Evolutionary conservation across 2,329 filamentous ascomycete species (phyloP).

Genomic region (Phialophora expanda): DNA sequence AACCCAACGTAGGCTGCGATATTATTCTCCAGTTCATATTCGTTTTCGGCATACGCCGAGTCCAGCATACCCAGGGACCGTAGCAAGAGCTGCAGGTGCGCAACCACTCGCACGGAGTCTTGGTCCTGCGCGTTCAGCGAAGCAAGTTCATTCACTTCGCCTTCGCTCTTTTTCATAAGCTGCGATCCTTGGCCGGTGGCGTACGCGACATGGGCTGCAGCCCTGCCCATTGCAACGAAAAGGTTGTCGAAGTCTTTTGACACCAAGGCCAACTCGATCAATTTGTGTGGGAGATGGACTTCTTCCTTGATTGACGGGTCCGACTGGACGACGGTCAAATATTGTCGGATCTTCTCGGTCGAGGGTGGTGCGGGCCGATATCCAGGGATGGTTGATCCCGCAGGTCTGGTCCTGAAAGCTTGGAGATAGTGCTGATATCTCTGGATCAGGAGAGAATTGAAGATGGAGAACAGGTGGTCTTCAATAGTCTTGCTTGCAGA

Average conservation of each 20-base stretch:
- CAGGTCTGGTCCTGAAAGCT: slow-evolving; percentile 50
- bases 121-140: slow-evolving; percentile 55
- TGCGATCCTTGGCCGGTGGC: slow-evolving; percentile 39
- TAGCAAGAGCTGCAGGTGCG: slow-evolving; percentile 71
- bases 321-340: slow-evolving; percentile 27
- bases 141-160: slow-evolving; percentile 41
- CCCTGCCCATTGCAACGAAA: slow-evolving; percentile 49
- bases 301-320: slow-evolving; percentile 45
- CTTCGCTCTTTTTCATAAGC: slow-evolving; percentile 46
- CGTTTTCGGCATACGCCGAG: slow-evolving; percentile 50
- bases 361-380: slow-evolving; percentile 29
- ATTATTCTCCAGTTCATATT: slow-evolving; percentile 71
- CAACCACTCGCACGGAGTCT: slow-evolving; percentile 69
- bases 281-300: slow-evolving; percentile 52
- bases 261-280: slow-evolving; percentile 52
- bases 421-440: slow-evolving; percentile 74
- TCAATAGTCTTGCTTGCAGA: slow-evolving; percentile 80
- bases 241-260: slow-evolving; percentile 50
- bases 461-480: slow-evolving; percentile 83
- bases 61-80: slow-evolving; percentile 62
- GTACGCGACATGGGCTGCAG: slow-evolving; percentile 47
- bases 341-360: slow-evolving; percentile 25
- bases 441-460: slow-evolving; percentile 80
- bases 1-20: slow-evolving; percentile 82
- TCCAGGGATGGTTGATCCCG: slow-evolving; percentile 51